Base-by-base conservation (phyloP, 805 yeast genomes). In the Tetrapisispora iriomotensis region DNA sequence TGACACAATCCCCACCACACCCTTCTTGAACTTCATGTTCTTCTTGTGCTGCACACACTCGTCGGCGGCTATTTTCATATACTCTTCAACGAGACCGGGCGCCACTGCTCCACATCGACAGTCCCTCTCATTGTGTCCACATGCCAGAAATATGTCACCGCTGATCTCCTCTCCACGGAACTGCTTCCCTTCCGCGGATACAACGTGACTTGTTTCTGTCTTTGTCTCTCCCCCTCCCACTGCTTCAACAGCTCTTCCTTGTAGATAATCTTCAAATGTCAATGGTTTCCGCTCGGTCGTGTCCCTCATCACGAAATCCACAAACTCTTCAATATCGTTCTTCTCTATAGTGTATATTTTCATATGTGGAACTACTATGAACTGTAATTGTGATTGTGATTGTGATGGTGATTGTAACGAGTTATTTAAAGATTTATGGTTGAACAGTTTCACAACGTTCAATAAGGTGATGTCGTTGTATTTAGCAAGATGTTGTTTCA, bases 1-100 rank as follows among this genome's bases (percentile, higher is more conserved):
- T 10, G 88, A 78, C 0, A 81, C 65, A 6, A 72, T 51, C 0
- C 85, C 87, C 25, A 79, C 64, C 26, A 60, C 57, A 2, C 62
- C 45, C 4, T 64, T 63, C 2, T 44, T 18, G n/a, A n/a, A n/a
- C n/a, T n/a, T n/a, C n/a, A n/a, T n/a, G n/a, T n/a, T n/a, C n/a
- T n/a, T n/a, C n/a, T n/a, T n/a, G n/a, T n/a, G n/a, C n/a, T n/a
- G n/a, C n/a, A n/a, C n/a, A n/a, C n/a, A n/a, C n/a, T n/a, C n/a
- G n/a, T n/a, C n/a, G n/a, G n/a, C n/a, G 1, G 34, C 32, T 8
- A 28, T 29, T 8, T 38, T 13, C 21, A 28, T 34, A 9, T 45
- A 38, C 26, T 51, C 48, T 10, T 44, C 29, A 10, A 50, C 38
- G 2, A 52, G 24, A 13, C 39, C 38, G n/a, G 52, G 50, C 1